Base-by-base conservation (phyloP, 345 rosid species). In the Moringa oleifera region DNA sequence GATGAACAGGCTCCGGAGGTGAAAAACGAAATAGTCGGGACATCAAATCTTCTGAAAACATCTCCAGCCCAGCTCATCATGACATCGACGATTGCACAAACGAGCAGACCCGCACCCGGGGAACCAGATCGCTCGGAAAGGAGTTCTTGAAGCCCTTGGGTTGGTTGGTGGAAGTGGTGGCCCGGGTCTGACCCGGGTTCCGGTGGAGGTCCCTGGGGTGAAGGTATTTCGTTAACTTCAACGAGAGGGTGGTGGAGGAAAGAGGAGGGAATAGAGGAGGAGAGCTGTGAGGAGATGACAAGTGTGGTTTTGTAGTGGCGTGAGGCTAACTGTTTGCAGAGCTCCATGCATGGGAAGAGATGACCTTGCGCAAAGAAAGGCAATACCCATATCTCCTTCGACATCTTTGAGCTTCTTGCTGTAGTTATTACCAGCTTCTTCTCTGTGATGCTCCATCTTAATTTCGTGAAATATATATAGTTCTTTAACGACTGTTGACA, bases 1-100 rank as follows among this genome's bases (percentile, higher is more conserved):
- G 83, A 79, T 50, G 76, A 74, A 64, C 74, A 71, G 0, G 85
- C 81, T 18, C 83, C 79, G 25, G 81, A 83, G 16, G 87, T 78
- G 37, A 79, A 75, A 68, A 78, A 73, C 11, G 61, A 62, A 18
- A 80, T 56, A 13, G 73, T 71, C 24, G 79, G 81, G 20, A 78
- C 66, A 11, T 68, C 59, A 17, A 73, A 69, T 51, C 74, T 70
- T 22, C 55, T 2, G 24, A 77, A 75, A 0, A 69, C 54, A 1
- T 51, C 68, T 58, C 64, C 64, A 15, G 78, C 70, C 75, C 73
- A 61, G 65, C 75, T 62, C 83, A 75, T 75, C 68, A 69, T 65
- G 53, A 75, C 65, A 68, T 83, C 85, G n/a, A 78, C 21, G 12
- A 80, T 28, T 20, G 75, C 85, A 24, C 84, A 78, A 0, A 66